Conservation (phyloP, 2,329 filamentous ascomycete genomes). For the Canariomyces notabilis region DNA sequence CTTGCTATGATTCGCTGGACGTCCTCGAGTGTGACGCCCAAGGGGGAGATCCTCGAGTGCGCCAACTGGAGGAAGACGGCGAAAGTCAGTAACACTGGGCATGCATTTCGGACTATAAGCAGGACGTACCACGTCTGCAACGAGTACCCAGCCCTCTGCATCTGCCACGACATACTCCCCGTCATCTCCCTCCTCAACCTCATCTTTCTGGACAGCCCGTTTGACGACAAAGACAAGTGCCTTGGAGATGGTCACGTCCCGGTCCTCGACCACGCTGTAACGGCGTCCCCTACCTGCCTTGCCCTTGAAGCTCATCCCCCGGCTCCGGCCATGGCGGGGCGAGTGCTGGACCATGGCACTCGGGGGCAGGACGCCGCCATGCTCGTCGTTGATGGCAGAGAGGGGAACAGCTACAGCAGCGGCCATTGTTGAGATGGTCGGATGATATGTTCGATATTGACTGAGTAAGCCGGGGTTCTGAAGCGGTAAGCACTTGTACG, state of each 20-base stretch:
- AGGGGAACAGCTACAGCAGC: slow-evolving; percentile 33
- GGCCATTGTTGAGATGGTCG: slow-evolving; percentile 27
- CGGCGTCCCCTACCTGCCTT: slow-evolving; percentile 33
- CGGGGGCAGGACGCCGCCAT: slow-evolving; percentile 34
- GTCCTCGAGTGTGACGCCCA: slow-evolving; percentile 34
- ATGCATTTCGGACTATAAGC: not conserved
- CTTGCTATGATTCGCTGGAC: slow-evolving; percentile 32
- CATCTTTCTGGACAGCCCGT: slow-evolving; percentile 33
- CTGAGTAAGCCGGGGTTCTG: no score
- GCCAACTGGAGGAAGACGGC: slow-evolving; percentile 27
- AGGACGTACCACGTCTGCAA: slow-evolving; percentile 36
- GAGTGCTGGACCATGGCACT: slow-evolving; percentile 32
- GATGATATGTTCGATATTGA: not conserved
- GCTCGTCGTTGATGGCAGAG: slow-evolving; percentile 31
- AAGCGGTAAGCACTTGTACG: not conserved
- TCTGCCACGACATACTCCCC: slow-evolving; percentile 33
- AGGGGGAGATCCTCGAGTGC: slow-evolving; percentile 32
- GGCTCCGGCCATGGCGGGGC: slow-evolving; percentile 36
- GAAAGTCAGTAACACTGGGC: not conserved
- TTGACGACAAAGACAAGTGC: slow-evolving; percentile 39
- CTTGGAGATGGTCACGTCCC: slow-evolving; percentile 37
- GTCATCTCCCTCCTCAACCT: slow-evolving; percentile 33
- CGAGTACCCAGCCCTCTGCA: slow-evolving; percentile 37
- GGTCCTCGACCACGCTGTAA: slow-evolving; percentile 39
- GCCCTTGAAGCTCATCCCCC: slow-evolving; percentile 35